Evolutionary conservation across 2,329 filamentous ascomycete genomes (phyloP).

Genomic region (Metarhizium rileyi): DNA sequence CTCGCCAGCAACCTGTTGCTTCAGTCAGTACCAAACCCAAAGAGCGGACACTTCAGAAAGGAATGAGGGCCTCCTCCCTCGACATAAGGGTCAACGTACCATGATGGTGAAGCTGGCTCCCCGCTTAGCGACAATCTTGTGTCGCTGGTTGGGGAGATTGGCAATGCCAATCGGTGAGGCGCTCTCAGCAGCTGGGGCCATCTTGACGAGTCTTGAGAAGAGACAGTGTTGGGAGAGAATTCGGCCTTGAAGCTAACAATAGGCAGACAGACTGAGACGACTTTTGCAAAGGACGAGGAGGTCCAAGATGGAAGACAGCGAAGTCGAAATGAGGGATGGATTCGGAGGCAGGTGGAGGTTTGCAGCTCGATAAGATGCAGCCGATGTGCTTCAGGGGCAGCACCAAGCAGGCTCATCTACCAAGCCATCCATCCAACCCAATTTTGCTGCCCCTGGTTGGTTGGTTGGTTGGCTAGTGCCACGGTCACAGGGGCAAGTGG

Average conservation of each 20-base stretch:
- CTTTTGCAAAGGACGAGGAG: conserved; percentile 5
- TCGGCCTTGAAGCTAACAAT: conserved; percentile 1
- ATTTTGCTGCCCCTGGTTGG: conserved; percentile 21
- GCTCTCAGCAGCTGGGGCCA: conserved; percentile 51
- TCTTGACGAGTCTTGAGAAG: conserved; percentile 25
- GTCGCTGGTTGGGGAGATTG: conserved; percentile 64
- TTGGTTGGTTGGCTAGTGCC: conserved; percentile 6
- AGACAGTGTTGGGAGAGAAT: neutral
- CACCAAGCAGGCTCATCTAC: conserved; percentile 1
- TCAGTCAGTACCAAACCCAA: conserved; percentile 6
- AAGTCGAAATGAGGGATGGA: conserved; percentile 7
- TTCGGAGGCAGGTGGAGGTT: conserved; percentile 8
- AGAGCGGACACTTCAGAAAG: neutral
- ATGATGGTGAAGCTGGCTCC: conserved; percentile 99
- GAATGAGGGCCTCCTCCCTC: neutral
- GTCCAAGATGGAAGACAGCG: conserved; percentile 3
- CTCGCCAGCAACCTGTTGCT: conserved; percentile 80
- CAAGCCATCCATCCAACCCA: conserved; percentile 4
- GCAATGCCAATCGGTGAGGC: conserved; percentile 64
- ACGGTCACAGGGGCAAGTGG: neutral
- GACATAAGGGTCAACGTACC: conserved; percentile 43
- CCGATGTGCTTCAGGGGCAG: conserved; percentile 24
- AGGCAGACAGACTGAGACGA: conserved; percentile 6
- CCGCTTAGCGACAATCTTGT: conserved; percentile 70
- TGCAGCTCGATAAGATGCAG: conserved; percentile 3